phyloP scores from a whole-genome alignment of 108 stramenopile species.

The Mayamaea pseudoterrestris region DNA sequence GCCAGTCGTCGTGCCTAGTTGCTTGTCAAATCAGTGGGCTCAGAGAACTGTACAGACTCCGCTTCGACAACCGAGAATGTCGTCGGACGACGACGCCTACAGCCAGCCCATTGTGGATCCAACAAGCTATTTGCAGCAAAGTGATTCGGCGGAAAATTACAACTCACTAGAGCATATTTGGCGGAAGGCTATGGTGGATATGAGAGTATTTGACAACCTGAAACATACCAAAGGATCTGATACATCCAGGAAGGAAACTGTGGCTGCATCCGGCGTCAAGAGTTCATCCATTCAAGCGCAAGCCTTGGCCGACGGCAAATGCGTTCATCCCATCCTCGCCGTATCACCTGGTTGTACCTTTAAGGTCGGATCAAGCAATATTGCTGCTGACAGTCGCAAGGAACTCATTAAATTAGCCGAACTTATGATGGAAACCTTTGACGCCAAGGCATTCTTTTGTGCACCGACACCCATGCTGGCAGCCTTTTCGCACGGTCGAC shows the following conservation, averaged over 20 bases:
- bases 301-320: slow-evolving; percentile 12
- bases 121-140: slow-evolving; percentile 26
- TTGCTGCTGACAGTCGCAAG: slow-evolving; percentile 20
- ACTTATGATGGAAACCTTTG: slow-evolving; percentile 58
- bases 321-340: slow-evolving; percentile 37
- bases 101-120: slow-evolving; percentile 25
- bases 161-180: slow-evolving; percentile 53
- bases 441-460: slow-evolving; percentile 58
- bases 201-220: slow-evolving; percentile 36
- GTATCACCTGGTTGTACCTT: slow-evolving; percentile 29
- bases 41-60: slow-evolving; percentile 6
- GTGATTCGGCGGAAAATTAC: slow-evolving; percentile 46
- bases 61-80: neutral
- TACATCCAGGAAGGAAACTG: too few relatives aligned
- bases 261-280: neutral
- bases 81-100: slow-evolving; percentile 1
- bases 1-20: slow-evolving; percentile 32
- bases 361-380: slow-evolving; percentile 6
- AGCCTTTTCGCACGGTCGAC: slow-evolving; percentile 68
- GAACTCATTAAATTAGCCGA: slow-evolving; percentile 48
- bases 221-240: slow-evolving; percentile 75
- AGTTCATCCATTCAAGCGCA: slow-evolving; percentile 3
- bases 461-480: slow-evolving; percentile 73
- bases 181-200: slow-evolving; percentile 43
- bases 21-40: slow-evolving; percentile 4